These are phyloP conservation scores for Malania oleifera DNA, from an alignment of 164 flowering plant species.

Conservation along the genomic window DNA sequence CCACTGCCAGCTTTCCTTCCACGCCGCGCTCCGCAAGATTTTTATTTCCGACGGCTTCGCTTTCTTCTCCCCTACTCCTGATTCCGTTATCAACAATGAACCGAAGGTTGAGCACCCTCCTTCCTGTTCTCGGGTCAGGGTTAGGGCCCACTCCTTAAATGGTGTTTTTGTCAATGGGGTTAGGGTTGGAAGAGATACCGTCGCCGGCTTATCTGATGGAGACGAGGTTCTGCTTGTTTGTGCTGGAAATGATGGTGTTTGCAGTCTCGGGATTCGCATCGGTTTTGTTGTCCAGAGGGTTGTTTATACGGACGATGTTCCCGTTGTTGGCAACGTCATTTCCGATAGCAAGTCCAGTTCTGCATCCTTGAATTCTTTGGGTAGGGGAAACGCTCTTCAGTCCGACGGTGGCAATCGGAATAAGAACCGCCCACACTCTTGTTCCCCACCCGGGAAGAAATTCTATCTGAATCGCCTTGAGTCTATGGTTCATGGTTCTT, in stretches of 20 bases:
- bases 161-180: conserved; percentile 71
- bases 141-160: conserved; percentile 65
- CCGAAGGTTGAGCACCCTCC: background rate
- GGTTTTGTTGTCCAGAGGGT: conserved; percentile 55
- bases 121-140: conserved; percentile 12
- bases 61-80: conserved; percentile 7
- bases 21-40: conserved; percentile 33
- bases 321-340: conserved; percentile 12
- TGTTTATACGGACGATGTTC: conserved; percentile 38
- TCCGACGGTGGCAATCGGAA: conserved; percentile 5
- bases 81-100: conserved; percentile 18
- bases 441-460: conserved; percentile 53
- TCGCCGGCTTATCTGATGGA: conserved; percentile 44
- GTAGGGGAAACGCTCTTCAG: conserved; percentile 8
- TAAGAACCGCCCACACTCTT: background rate
- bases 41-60: conserved; percentile 38
- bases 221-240: conserved; percentile 61
- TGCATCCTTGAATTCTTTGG: conserved; percentile 3
- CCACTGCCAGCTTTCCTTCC: conserved; percentile 65
- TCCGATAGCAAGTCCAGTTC: conserved; percentile 7
- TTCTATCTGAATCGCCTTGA: conserved; percentile 66
- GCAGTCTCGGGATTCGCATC: conserved; percentile 17
- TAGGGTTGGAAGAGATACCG: conserved; percentile 30
- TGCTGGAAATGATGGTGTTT: conserved; percentile 15
- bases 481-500: conserved; percentile 19